Evolutionary conservation across 768 basidiomycete species (phyloP).

Genomic region (Krasilnikovozyma curviuscula): DNA sequence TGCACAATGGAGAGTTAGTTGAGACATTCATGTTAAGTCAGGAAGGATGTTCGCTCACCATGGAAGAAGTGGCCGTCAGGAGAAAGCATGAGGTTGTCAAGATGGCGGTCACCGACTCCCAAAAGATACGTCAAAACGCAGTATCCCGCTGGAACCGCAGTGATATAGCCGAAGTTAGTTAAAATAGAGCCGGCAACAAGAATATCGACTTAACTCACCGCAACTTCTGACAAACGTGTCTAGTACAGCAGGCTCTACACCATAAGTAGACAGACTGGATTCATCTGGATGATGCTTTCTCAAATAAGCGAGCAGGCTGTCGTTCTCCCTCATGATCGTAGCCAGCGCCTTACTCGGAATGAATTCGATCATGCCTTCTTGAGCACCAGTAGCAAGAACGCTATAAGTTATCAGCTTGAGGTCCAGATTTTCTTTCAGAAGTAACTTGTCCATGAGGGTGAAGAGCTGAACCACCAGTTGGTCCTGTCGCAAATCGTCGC

Average conservation of each 20-base stretch:
- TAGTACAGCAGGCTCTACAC: constrained; percentile 82
- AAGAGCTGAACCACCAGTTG: constrained; percentile 97
- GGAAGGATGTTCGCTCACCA: constrained; percentile 32
- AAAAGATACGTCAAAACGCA: constrained; percentile 91
- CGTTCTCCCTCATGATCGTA: constrained; percentile 67
- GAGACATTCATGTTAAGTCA: not conserved
- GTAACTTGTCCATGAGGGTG: constrained; percentile 84
- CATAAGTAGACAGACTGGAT: constrained; percentile 80
- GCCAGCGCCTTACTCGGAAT: constrained; percentile 91
- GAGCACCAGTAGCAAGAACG: constrained; percentile 74
- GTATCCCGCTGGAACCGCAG: constrained; percentile 53
- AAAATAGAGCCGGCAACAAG: constrained; percentile 2
- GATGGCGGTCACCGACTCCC: constrained; percentile 89
- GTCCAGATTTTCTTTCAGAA: constrained; percentile 88
- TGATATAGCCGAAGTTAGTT: constrained; percentile 9
- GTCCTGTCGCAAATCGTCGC: constrained; percentile 95
- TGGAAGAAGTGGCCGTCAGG: constrained; percentile 98
- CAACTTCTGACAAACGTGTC: constrained; percentile 95
- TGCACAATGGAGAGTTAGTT: not conserved
- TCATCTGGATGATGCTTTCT: constrained; percentile 76
- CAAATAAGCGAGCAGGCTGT: constrained; percentile 58
- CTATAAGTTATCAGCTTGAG: constrained; percentile 77
- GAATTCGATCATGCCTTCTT: constrained; percentile 92
- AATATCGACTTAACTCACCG: constrained; percentile 38
- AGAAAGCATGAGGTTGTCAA: constrained; percentile 81